These are phyloP conservation scores for Malus asiatica DNA, from an alignment of 306 rosid species.

Conservation along the genomic window DNA sequence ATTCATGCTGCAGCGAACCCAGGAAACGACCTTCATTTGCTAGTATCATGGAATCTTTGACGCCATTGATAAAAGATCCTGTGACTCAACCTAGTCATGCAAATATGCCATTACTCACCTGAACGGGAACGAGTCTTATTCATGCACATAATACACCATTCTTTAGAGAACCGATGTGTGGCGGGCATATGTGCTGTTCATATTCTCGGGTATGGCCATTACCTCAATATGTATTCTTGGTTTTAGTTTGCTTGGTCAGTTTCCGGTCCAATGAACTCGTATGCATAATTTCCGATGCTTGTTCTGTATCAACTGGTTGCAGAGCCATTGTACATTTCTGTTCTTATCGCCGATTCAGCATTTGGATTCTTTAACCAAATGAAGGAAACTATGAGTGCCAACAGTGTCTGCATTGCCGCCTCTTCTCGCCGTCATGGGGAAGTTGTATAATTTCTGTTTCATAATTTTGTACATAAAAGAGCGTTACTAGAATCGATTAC, in stretches of 20 bases:
- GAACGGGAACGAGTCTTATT: conserved; percentile 37
- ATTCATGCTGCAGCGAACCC: conserved; percentile 68
- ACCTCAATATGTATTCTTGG: not conserved
- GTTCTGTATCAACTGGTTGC: conserved; percentile 35
- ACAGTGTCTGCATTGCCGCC: conserved; percentile 21
- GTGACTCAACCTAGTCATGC: conserved; percentile 62
- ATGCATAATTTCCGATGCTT: conserved; percentile 23
- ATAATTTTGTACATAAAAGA: conserved; percentile 46
- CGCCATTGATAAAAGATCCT: conserved; percentile 64
- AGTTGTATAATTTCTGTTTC: conserved; percentile 31
- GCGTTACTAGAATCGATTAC: conserved; percentile 35
- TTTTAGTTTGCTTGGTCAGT: not conserved
- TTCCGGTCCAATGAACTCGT: not conserved
- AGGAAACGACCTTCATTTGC: conserved; percentile 95
- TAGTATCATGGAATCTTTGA: conserved; percentile 83
- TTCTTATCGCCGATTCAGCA: conserved; percentile 36
- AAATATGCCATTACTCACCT: conserved; percentile 43
- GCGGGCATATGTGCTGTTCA: conserved; percentile 35
- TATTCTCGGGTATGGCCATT: conserved; percentile 45
- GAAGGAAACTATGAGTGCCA: conserved; percentile 28
- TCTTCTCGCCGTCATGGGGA: conserved; percentile 21
- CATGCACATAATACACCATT: conserved; percentile 59
- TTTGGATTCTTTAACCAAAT: conserved; percentile 44
- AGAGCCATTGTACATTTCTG: conserved; percentile 53
- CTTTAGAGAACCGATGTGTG: conserved; percentile 42